A percentile compares a stretch with the other conserved stretches of the same genome.
phyloP scores from a whole-genome alignment of 2,329 filamentous ascomycete genomes.

The Beauveria scarabaeidicola region DNA sequence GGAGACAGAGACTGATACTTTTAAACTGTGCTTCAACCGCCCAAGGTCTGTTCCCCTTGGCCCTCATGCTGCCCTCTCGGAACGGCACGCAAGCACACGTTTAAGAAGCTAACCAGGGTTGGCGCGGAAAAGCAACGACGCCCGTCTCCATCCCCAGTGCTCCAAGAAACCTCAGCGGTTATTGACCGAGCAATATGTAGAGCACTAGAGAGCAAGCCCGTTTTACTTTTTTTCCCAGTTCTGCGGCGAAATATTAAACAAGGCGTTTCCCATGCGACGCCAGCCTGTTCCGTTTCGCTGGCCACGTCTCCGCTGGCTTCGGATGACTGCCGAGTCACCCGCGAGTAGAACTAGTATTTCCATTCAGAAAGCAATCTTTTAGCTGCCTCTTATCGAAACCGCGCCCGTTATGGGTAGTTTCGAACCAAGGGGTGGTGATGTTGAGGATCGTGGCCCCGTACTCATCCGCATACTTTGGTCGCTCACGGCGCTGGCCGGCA shows the following conservation, averaged over 20 bases:
- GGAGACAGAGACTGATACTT: too few species aligned
- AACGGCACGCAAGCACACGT: background rate
- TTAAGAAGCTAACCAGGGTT: background rate
- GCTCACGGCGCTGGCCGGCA: constrained; percentile 14
- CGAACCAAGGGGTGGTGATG: background rate
- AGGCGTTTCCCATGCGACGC: background rate
- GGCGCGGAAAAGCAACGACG: background rate
- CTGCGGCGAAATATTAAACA: background rate
- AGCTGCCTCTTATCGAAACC: background rate
- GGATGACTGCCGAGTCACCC: background rate
- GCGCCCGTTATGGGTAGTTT: background rate
- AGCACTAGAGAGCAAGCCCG: background rate
- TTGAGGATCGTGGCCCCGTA: constrained; percentile 13
- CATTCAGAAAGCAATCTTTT: rapidly evolving
- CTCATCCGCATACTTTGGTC: constrained; percentile 14
- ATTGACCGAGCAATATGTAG: background rate
- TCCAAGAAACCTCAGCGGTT: background rate
- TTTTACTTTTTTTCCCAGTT: background rate
- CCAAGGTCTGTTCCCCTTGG: background rate
- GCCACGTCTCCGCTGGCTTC: background rate
- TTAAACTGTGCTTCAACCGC: too few species aligned
- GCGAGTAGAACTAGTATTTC: too few species aligned
- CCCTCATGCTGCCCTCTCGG: background rate
- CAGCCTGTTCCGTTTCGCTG: background rate
- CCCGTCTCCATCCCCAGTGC: background rate